These are phyloP conservation scores for Solanum hybrid DNA, from an alignment of 305 asterid species.

Conservation along the genomic window DNA sequence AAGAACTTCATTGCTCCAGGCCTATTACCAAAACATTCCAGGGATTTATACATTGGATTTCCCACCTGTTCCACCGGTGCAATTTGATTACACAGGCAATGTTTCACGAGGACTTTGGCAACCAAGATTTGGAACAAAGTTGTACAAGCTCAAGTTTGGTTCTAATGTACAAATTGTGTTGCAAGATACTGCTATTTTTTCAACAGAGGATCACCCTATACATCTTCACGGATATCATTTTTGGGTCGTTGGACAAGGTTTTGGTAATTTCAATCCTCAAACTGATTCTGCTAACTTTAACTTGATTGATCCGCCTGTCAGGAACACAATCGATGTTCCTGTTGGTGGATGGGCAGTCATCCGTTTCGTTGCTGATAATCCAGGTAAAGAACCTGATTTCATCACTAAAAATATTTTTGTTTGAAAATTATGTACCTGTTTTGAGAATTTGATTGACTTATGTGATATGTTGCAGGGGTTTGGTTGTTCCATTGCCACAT, in stretches of 20 bases:
- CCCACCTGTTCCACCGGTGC: constrained; percentile 53
- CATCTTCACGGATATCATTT: constrained; percentile 86
- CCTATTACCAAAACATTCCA: constrained; percentile 45
- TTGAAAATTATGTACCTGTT: neutral
- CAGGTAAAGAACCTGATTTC: constrained; percentile 32
- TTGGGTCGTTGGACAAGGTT: constrained; percentile 67
- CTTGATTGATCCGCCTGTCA: constrained; percentile 55
- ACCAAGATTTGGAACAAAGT: constrained; percentile 48
- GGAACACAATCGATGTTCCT: constrained; percentile 71
- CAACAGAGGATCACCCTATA: constrained; percentile 73
- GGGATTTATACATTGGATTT: constrained; percentile 61
- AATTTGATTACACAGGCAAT: constrained; percentile 63
- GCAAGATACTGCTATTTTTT: constrained; percentile 72
- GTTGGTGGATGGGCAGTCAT: constrained; percentile 83
- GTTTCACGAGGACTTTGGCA: constrained; percentile 62
- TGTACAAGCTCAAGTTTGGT: constrained; percentile 54
- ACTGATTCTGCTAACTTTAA: constrained; percentile 49
- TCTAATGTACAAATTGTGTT: constrained; percentile 55
- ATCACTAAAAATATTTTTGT: neutral
- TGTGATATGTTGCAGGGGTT: constrained; percentile 33
- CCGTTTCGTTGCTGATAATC: constrained; percentile 75
- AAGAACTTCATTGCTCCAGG: constrained; percentile 49
- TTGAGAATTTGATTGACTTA: neutral
- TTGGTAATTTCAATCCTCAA: constrained; percentile 58
- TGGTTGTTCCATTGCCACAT: constrained; percentile 77